Conservation (phyloP, 495 filamentous ascomycete species). For the Aspergillus baeticus region DNA sequence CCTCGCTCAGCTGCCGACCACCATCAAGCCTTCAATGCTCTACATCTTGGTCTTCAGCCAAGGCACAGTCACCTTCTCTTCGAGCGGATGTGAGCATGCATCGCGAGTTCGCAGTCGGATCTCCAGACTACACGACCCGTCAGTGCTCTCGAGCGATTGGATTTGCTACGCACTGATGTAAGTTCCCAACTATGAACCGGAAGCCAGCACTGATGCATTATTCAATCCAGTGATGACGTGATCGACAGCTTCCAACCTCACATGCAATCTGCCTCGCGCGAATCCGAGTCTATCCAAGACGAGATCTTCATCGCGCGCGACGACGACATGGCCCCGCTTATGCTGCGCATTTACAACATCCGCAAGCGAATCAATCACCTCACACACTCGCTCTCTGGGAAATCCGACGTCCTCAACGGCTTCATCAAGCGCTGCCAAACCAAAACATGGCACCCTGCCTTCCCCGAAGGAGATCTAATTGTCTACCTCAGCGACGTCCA, state of each 20-base stretch:
- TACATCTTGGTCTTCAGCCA: conserved; percentile 94
- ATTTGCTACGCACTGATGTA: conserved; percentile 96
- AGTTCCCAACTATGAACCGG: conserved; percentile 28
- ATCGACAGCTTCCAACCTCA: conserved; percentile 87
- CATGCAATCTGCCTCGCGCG: conserved; percentile 69
- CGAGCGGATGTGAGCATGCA: conserved; percentile 71
- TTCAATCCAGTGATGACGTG: conserved; percentile 73
- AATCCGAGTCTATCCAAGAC: conserved; percentile 89
- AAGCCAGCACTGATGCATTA: conserved; percentile 15
- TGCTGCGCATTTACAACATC: conserved; percentile 77
- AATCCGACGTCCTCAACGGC: conserved; percentile 92
- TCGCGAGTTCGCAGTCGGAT: conserved; percentile 80
- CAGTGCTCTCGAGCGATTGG: conserved; percentile 87
- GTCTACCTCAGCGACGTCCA: conserved; percentile 93
- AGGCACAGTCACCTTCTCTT: conserved; percentile 87
- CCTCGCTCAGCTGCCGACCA: conserved; percentile 23
- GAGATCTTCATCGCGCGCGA: conserved; percentile 81
- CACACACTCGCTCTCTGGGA: conserved; percentile 82
- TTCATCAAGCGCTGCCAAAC: conserved; percentile 93
- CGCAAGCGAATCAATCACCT: conserved; percentile 91
- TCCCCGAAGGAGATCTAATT: conserved; percentile 84
- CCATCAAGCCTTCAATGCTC: conserved; percentile 76
- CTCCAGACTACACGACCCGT: conserved; percentile 78
- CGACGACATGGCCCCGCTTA: conserved; percentile 75
- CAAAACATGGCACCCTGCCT: conserved; percentile 74